Evolutionary conservation across 352 stramenopile species (phyloP).

Genomic region (Phytophthora citrophthora): DNA sequence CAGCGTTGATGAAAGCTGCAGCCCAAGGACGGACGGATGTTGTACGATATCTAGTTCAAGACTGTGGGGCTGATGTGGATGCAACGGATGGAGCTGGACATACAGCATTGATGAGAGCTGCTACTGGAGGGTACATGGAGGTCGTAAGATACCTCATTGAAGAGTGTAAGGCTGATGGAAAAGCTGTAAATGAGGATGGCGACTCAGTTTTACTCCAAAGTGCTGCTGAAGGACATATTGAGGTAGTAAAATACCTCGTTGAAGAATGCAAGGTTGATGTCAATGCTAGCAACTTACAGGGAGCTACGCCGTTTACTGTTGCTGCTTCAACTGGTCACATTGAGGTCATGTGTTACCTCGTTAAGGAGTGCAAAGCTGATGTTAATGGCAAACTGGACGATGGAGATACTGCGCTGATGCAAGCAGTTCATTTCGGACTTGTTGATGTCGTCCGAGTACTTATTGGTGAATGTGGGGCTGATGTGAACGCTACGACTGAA

Average conservation of each 20-base stretch:
- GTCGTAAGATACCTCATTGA: not conserved
- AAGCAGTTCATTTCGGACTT: not conserved
- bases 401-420: not conserved
- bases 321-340: not conserved
- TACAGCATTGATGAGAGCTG: not conserved
- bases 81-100: not conserved
- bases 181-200: not conserved
- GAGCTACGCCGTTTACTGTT: not conserved
- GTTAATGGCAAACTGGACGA: not conserved
- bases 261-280: slow-evolving; percentile 3
- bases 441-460: not conserved
- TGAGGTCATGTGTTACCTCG: not conserved
- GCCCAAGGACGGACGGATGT: not conserved
- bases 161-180: not conserved
- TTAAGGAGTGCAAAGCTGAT: not conserved
- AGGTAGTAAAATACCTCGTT: slow-evolving; percentile 2
- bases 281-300: not conserved
- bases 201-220: not conserved
- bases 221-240: not conserved
- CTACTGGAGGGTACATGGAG: not conserved
- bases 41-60: not conserved
- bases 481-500: not conserved
- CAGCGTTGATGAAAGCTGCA: slow-evolving; percentile 1
- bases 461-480: not conserved
- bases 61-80: not conserved